Evolutionary conservation across 805 yeast genomes (phyloP).

Genomic region (Komagataella ulmi): DNA sequence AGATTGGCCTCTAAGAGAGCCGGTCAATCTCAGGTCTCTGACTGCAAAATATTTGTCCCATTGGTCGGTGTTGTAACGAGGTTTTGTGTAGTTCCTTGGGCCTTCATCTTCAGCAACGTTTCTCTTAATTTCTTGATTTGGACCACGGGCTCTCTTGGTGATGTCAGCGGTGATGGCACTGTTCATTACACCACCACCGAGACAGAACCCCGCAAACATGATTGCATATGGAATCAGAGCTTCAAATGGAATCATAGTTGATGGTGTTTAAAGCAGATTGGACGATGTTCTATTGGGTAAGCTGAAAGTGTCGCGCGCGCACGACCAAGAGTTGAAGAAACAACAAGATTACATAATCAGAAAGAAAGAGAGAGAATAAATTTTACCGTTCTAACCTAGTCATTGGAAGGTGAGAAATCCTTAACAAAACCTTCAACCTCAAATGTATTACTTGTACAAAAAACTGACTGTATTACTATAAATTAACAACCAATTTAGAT

Average conservation of each 20-base stretch:
- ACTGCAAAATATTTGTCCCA: conserved; percentile 48
- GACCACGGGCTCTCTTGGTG: conserved; percentile 17
- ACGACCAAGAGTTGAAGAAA: not conserved
- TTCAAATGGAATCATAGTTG: conserved; percentile 53
- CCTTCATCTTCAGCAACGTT: conserved; percentile 19
- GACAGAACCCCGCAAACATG: conserved; percentile 35
- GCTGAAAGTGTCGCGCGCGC: not conserved
- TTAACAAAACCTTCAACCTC: not conserved
- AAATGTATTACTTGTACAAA: not conserved
- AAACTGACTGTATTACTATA: not conserved
- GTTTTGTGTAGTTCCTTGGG: conserved; percentile 35
- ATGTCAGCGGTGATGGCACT: conserved; percentile 13
- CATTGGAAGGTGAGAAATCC: no score
- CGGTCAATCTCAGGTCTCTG: conserved; percentile 69
- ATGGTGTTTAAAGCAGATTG: not conserved
- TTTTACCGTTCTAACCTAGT: no score
- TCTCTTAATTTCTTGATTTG: conserved; percentile 8
- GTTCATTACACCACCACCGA: conserved; percentile 39
- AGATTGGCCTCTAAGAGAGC: conserved; percentile 55
- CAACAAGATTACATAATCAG: not conserved
- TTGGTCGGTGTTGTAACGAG: conserved; percentile 37
- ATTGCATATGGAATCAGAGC: conserved; percentile 50
- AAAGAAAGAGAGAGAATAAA: not conserved
- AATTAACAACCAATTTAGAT: conserved; percentile 42
- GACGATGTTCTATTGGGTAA: not conserved